A percentile compares a stretch with the other conserved stretches of the same genome.
These are phyloP conservation scores for Serendipita sp. DNA, from an alignment of 768 basidiomycete species.

Conservation along the genomic window DNA sequence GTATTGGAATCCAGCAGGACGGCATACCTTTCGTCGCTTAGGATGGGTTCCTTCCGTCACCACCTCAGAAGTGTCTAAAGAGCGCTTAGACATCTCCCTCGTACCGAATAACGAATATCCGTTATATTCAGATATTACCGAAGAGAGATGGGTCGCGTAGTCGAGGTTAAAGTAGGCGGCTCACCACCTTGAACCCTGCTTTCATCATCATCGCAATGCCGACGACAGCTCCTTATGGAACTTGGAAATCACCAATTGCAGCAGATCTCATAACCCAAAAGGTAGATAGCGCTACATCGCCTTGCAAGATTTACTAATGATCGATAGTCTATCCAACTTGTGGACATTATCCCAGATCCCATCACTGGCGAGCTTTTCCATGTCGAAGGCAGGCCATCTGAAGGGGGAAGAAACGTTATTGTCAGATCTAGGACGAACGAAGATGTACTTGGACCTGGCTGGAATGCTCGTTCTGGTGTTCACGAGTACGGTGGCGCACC, in stretches of 20 bases:
- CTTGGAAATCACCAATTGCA: constrained; percentile 44
- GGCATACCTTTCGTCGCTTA: too few species aligned
- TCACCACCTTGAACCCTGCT: too few species aligned
- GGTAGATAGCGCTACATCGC: constrained; percentile 14
- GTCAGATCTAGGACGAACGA: constrained; percentile 31
- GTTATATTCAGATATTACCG: too few species aligned
- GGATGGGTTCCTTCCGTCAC: too few species aligned
- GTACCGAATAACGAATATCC: too few species aligned
- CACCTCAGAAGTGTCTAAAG: background rate
- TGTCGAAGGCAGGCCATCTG: constrained; percentile 42
- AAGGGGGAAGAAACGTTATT: constrained; percentile 39
- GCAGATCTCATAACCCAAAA: constrained; percentile 34
- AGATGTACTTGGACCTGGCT: constrained; percentile 39
- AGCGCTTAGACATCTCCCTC: too few species aligned
- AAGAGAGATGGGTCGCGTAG: too few species aligned
- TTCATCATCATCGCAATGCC: constrained; percentile 8
- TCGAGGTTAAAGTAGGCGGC: too few species aligned
- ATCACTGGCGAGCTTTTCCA: constrained; percentile 33
- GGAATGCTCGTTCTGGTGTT: constrained; percentile 41
- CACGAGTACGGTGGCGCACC: constrained; percentile 61
- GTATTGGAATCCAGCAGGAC: too few species aligned
- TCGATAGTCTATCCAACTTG: constrained; percentile 18
- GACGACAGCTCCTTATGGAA: constrained; percentile 36
- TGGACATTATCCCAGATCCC: constrained; percentile 39
- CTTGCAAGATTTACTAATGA: background rate